These are phyloP conservation scores for Corymbia calophylla DNA, from an alignment of 441 rosid genomes.

Conservation along the genomic window DNA sequence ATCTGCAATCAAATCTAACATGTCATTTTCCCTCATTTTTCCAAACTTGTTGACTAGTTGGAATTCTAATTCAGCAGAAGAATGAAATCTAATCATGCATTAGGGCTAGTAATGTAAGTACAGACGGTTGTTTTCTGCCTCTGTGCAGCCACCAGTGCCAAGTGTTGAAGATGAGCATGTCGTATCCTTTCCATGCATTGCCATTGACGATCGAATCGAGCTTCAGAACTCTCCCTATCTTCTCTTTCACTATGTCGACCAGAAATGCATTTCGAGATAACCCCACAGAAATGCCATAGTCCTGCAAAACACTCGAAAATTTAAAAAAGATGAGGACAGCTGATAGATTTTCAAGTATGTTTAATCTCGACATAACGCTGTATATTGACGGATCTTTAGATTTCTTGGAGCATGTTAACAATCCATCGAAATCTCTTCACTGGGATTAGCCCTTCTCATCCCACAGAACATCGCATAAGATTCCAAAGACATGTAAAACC, in stretches of 20 bases:
- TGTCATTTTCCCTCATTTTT: neutral
- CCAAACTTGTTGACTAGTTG: neutral
- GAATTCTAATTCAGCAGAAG: neutral
- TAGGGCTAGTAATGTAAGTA: neutral
- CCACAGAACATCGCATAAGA: neutral
- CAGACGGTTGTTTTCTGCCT: conserved; percentile 33
- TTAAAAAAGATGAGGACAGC: neutral
- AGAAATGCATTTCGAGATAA: conserved; percentile 21
- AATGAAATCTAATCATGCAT: neutral
- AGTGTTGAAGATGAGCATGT: conserved; percentile 30
- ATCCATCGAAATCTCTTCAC: neutral
- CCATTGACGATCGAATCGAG: conserved; percentile 31
- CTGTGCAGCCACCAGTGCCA: conserved; percentile 47
- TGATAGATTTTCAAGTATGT: neutral
- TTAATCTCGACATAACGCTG: neutral
- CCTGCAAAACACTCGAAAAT: conserved; percentile 12
- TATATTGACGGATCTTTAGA: neutral
- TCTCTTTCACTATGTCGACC: conserved; percentile 24
- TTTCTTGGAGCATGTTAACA: neutral
- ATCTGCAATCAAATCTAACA: conserved; percentile 5
- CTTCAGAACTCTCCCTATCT: conserved; percentile 24
- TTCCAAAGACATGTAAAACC: neutral
- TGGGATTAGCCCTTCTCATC: neutral
- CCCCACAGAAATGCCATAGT: conserved; percentile 9
- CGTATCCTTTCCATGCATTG: conserved; percentile 32